These are phyloP conservation scores for Phyllosticta ampelicida DNA, from an alignment of 2,329 filamentous ascomycete genomes.

Conservation along the genomic window DNA sequence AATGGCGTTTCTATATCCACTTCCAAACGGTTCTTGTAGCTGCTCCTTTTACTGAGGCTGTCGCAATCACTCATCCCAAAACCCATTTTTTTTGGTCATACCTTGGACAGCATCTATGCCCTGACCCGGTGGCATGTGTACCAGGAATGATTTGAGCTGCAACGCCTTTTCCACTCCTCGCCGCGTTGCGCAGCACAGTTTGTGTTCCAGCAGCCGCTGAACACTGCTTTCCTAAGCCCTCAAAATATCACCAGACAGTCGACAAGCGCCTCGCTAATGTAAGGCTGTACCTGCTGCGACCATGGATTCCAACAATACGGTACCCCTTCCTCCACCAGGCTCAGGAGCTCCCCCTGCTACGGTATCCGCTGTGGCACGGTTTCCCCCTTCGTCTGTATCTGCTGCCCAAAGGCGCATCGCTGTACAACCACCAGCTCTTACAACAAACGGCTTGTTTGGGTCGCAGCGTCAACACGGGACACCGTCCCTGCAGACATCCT, in stretches of 20 bases:
- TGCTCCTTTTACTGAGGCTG: background rate
- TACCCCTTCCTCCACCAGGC: slow-evolving; percentile 9
- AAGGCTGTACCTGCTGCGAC: slow-evolving; percentile 4
- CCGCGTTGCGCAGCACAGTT: background rate
- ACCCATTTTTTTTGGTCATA: background rate
- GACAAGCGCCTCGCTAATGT: background rate
- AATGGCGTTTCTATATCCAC: slow-evolving; percentile 1
- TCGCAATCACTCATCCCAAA: background rate
- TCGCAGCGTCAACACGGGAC: slow-evolving; percentile 19
- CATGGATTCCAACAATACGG: slow-evolving; percentile 4
- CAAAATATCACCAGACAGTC: background rate
- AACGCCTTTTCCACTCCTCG: background rate
- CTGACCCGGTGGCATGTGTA: background rate
- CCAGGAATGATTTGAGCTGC: background rate
- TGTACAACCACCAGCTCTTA: slow-evolving; percentile 32
- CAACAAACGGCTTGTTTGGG: slow-evolving; percentile 24
- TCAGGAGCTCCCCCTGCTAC: slow-evolving; percentile 5
- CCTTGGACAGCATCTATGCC: background rate
- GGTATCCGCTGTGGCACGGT: slow-evolving; percentile 2
- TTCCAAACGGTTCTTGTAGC: background rate
- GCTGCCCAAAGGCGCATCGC: slow-evolving; percentile 25
- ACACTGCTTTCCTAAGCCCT: background rate
- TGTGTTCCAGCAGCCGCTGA: slow-evolving; percentile 2
- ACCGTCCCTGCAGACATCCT: slow-evolving; percentile 28
- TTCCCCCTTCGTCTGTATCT: slow-evolving; percentile 13